Base-by-base conservation (phyloP, 371 early-diverging fungal species). In the Actinomucor elegans region DNA sequence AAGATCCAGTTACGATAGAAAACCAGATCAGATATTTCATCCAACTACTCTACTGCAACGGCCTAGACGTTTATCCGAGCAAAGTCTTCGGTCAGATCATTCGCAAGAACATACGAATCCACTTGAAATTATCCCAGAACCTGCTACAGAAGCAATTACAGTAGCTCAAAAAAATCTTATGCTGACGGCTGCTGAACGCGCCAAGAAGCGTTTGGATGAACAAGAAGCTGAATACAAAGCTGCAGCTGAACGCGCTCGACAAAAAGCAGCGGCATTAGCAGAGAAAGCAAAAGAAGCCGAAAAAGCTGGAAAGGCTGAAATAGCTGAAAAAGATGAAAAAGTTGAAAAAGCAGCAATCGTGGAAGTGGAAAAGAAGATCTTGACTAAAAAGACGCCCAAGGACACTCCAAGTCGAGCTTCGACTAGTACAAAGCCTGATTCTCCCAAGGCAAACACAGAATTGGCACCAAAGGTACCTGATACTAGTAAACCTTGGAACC, bases 161-260 rank as follows among this genome's bases (percentile, higher is more conserved):
- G 67, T 58, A 3, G 72, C 55, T 11, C 77, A 77, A 41, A 62
- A 67, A 20, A 67, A 69, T 28, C 65, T 66, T 2, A 77, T 77
- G 78, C 40, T 68, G 26, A 71, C 62, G 0, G 75, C 75, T 26
- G 75, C 74, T 18, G 79, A 79, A 57, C 71, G 69, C 15, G 79
- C 79, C 15, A 73, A 73, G 50, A 73, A 69, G 32, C 65, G 79
- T 41, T 37, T 68, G 5, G 79, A 75, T 9, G 75, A 69, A 38
- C 71, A 79, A 26, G 79, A 79, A 32, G 75, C 79, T 2, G 73
- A 66, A 41, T 66, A 40, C 34, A 59, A 69, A 45, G 79, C 79
- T n/a, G 61, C 66, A 7, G 60, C 66, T 31, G 71, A 71, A 43
- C 59, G 79, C 27, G 79, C 79, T 10, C 52, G 66, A 38, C 71